Evolutionary conservation across 148 eudicot species (phyloP).

Genomic region (Silene uniflora): DNA sequence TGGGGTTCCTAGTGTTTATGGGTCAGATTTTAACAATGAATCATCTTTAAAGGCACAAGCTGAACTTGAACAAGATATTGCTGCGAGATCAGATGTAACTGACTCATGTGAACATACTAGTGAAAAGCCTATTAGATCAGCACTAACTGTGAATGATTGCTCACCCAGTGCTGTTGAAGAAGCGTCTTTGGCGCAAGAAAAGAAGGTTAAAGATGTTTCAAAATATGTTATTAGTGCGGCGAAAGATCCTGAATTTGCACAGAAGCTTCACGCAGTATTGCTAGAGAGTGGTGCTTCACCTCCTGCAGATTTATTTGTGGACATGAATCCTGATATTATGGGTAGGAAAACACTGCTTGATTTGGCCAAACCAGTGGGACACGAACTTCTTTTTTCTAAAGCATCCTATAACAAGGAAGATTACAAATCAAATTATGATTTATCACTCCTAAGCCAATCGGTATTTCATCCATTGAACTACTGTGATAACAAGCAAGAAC

Average conservation of each 20-base stretch:
- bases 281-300: constrained; percentile 59
- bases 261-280: constrained; percentile 67
- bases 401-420: constrained; percentile 25
- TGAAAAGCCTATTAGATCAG: constrained; percentile 40
- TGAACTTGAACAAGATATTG: constrained; percentile 27
- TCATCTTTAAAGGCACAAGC: constrained; percentile 23
- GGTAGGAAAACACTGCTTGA: constrained; percentile 38
- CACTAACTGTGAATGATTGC: constrained; percentile 30
- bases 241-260: constrained; percentile 73
- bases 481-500: constrained; percentile 29
- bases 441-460: constrained; percentile 33
- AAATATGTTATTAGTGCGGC: constrained; percentile 71
- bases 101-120: constrained; percentile 40
- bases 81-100: constrained; percentile 29
- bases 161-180: constrained; percentile 31
- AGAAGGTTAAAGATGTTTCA: constrained; percentile 67
- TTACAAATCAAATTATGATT: constrained; percentile 38
- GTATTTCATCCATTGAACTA: constrained; percentile 27
- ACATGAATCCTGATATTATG: constrained; percentile 32
- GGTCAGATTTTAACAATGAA: constrained; percentile 33
- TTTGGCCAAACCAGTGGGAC: constrained; percentile 31
- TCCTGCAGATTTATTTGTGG: constrained; percentile 45
- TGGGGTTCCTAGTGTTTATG: constrained; percentile 31
- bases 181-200: constrained; percentile 50
- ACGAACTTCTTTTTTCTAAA: constrained; percentile 28